Conservation (phyloP, 2,329 filamentous ascomycete genomes). For the Ophiostoma populinum region DNA sequence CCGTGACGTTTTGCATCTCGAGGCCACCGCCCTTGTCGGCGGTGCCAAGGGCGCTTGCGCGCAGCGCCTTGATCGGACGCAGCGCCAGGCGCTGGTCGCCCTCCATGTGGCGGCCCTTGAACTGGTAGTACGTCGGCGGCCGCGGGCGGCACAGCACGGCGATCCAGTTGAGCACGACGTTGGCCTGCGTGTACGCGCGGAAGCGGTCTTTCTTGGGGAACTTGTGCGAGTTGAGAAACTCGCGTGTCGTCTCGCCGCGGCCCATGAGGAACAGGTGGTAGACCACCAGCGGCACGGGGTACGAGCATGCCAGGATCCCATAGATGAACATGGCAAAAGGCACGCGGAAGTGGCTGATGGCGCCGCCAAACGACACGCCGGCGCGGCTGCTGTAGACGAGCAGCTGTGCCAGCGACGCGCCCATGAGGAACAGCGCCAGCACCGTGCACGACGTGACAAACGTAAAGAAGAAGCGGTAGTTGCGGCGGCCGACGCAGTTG, state of each 20-base stretch:
- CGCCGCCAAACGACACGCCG: slow-evolving; percentile 45
- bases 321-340: slow-evolving; percentile 84
- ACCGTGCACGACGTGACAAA: slow-evolving; percentile 72
- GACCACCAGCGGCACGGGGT: slow-evolving; percentile 65
- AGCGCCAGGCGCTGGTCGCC: slow-evolving; percentile 71
- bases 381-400: slow-evolving; percentile 51
- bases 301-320: slow-evolving; percentile 54
- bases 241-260: slow-evolving; percentile 83
- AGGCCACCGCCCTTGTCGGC: slow-evolving; percentile 30
- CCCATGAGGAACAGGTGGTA: slow-evolving; percentile 89
- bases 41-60: slow-evolving; percentile 21
- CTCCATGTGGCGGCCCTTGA: slow-evolving; percentile 58
- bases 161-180: slow-evolving; percentile 59
- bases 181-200: slow-evolving; percentile 71
- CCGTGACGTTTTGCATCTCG: slow-evolving; percentile 52
- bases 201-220: slow-evolving; percentile 86
- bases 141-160: slow-evolving; percentile 69
- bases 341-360: slow-evolving; percentile 56
- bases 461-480: slow-evolving; percentile 94
- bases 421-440: slow-evolving; percentile 59
- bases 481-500: slow-evolving; percentile 90
- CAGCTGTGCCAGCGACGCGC: slow-evolving; percentile 64
- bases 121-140: slow-evolving; percentile 73
- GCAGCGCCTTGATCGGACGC: slow-evolving; percentile 20
- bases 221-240: slow-evolving; percentile 92